These are phyloP conservation scores for Colletotrichum acutatum DNA, from an alignment of 2,329 filamentous ascomycete species.

Conservation along the genomic window DNA sequence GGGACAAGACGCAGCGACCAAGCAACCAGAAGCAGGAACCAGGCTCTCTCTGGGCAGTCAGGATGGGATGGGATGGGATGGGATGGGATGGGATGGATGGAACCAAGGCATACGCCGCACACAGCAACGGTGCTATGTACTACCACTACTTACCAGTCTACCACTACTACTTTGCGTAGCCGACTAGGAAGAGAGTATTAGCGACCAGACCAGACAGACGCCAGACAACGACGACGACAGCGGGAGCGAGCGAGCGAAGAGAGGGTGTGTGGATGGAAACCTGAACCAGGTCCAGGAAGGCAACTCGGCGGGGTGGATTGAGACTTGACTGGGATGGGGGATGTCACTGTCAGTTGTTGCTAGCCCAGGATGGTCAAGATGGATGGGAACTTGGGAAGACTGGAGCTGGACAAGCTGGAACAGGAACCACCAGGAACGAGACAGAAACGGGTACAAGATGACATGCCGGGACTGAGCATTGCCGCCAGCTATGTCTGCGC, in stretches of 20 bases:
- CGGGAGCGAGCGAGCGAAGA: background rate
- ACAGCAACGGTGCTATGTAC: background rate
- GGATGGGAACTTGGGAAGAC: background rate
- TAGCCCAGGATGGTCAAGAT: conserved; percentile 8
- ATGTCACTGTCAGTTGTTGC: conserved; percentile 30
- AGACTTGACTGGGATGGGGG: conserved; percentile 33
- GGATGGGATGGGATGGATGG: conserved; percentile 4
- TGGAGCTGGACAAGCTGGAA: conserved; percentile 3
- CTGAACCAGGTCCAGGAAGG: conserved; percentile 34
- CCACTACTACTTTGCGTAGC: background rate
- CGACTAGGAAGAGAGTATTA: background rate
- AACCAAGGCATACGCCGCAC: background rate
- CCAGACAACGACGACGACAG: conserved; percentile 1
- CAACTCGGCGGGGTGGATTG: conserved; percentile 29
- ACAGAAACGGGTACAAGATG: conserved; percentile 11
- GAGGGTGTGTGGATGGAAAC: conserved; percentile 28
- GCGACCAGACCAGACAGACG: background rate
- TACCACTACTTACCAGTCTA: background rate
- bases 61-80: background rate
- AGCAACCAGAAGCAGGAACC: background rate
- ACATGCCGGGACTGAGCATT: background rate
- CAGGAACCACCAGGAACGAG: conserved; percentile 5
- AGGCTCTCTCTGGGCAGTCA: background rate
- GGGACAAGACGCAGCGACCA: conserved; percentile 12
- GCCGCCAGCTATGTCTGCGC: too few relatives aligned